phyloP scores from a whole-genome alignment of 495 filamentous ascomycete genomes.

The Talaromyces nanjingensis region DNA sequence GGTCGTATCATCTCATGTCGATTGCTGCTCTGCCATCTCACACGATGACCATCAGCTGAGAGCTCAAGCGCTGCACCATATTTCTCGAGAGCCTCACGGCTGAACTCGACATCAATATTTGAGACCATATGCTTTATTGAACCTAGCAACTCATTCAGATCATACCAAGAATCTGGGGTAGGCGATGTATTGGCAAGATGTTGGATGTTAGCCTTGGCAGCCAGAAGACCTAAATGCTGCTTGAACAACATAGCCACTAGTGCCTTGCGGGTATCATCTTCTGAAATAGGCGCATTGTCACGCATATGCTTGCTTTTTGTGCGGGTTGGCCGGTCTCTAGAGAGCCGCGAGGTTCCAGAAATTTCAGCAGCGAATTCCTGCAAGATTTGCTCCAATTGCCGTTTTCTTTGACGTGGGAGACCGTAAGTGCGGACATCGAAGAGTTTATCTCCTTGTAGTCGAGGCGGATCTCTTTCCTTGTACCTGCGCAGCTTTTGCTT shows the following conservation, averaged over 20 bases:
- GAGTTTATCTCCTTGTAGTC: slow-evolving; percentile 55
- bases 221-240: neutral
- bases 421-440: slow-evolving; percentile 73
- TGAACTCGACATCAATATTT: slow-evolving; percentile 60
- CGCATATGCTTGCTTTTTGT: slow-evolving; percentile 1
- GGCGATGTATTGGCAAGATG: neutral
- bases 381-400: slow-evolving; percentile 65
- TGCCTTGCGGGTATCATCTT: neutral
- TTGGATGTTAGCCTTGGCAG: neutral
- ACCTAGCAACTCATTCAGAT: neutral
- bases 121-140: slow-evolving; percentile 11
- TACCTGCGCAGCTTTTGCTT: slow-evolving; percentile 62
- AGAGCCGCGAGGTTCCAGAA: neutral
- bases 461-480: slow-evolving; percentile 52
- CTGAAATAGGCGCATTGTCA: neutral
- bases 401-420: slow-evolving; percentile 56
- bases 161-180: neutral
- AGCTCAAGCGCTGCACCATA: slow-evolving; percentile 65
- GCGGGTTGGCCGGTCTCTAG: neutral
- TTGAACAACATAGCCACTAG: neutral
- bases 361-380: slow-evolving; percentile 51
- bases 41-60: slow-evolving; percentile 63
- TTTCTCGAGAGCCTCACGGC: slow-evolving; percentile 57
- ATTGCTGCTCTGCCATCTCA: slow-evolving; percentile 57
- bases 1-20: neutral